phyloP scores from a whole-genome alignment of 163 green algal species.

The Chlamydomonas reinhardtii region DNA sequence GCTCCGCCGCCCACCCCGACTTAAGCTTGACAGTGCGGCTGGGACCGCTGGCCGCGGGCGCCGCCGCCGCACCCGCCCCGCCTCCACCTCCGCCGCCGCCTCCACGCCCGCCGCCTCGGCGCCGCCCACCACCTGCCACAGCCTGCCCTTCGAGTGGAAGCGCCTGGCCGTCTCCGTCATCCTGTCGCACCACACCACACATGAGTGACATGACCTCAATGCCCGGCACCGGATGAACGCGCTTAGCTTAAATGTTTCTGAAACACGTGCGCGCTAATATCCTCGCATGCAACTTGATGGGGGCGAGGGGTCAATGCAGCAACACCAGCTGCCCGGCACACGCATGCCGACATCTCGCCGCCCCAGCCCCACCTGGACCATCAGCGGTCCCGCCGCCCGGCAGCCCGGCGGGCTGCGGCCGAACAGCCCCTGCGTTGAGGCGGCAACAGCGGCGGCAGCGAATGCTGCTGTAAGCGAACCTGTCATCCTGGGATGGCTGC shows the following conservation, averaged over 20 bases:
- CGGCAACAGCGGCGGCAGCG: no score
- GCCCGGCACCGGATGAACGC: no score
- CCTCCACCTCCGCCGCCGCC: background rate
- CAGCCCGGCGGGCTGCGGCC: slow-evolving; percentile 6
- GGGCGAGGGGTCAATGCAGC: no score
- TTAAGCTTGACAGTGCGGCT: slow-evolving; percentile 22
- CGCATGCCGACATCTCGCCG: no score
- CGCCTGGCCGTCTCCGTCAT: background rate
- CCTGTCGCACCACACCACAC: background rate
- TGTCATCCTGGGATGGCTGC: no score
- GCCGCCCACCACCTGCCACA: background rate
- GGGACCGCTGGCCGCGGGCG: background rate
- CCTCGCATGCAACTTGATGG: no score
- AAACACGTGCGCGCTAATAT: no score
- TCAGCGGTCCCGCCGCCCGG: background rate
- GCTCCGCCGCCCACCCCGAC: slow-evolving; percentile 42
- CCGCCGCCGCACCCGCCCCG: slow-evolving; percentile 6
- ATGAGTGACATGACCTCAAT: no score
- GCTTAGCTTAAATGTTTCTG: no score
- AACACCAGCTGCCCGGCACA: no score
- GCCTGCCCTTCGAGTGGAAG: slow-evolving; percentile 40
- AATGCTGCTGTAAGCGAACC: no score
- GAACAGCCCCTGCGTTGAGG: background rate
- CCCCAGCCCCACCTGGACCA: background rate
- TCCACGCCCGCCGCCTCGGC: background rate